Base-by-base conservation (phyloP, 345 rosid species). In the Psidium friedrichsthalianum region DNA sequence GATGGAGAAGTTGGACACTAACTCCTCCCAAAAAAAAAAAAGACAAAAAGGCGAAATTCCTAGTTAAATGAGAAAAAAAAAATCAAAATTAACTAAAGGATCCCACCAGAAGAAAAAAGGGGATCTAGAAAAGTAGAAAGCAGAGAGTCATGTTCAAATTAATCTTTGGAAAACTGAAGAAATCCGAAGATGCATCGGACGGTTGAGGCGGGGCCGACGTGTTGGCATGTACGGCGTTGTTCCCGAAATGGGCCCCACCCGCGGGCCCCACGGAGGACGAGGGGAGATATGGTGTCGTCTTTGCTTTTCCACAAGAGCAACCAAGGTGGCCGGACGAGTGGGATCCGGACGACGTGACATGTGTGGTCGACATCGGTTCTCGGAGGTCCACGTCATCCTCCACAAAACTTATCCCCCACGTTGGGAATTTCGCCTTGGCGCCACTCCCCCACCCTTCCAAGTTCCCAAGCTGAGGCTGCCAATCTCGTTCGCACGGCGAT, bases 351-450 rank as follows among this genome's bases (percentile, higher is more conserved):
- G 80, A 85, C 49, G 52, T 85, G 88, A 89, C 89, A 88, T 84
- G 88, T 88, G 87, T 85, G 88, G 93, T 89, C 91, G 61, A 82
- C 90, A 87, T 90, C 90, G 85, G 89, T 85, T 86, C 88, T 87
- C 84, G 86, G 36, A 86, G 84, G 87, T 90, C 94, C 94, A 91
- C 95, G 91, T 91, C 91, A 36, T 36, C 86, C 83, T 86, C 51
- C 89, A 18, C 20, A 3, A 2, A 29, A 74, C 90, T 87, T 87
- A 85, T 89, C 90, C 85, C 3, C 5, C 64, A 3, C 25, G 49
- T 20, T 59, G 56, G 56, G 9, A 55, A 6, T 55, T 55, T 55
- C 24, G 56, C 56, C 21, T 54, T 1, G 18, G 56, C 56, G 56
- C 57, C 24, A 7, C 24, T 6, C 22, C 6, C 56, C 56, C 8